Evolutionary conservation across 2,329 filamentous ascomycete genomes (phyloP).

Genomic region (Epicoccum nigrum): DNA sequence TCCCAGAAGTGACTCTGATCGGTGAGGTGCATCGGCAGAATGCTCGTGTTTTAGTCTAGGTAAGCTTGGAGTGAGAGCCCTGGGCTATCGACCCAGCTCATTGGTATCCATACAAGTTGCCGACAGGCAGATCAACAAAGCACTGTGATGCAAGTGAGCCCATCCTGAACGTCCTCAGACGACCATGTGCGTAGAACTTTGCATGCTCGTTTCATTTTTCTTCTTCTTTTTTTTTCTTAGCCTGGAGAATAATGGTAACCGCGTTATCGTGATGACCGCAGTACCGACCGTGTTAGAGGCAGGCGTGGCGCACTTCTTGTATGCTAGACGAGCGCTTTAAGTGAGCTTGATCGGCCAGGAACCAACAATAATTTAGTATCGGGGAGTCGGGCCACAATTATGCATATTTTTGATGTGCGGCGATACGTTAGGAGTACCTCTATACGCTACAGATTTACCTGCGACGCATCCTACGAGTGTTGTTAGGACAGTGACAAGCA

Average conservation of each 20-base stretch:
- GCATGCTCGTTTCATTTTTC: no score
- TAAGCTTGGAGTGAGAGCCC: constrained; percentile 22
- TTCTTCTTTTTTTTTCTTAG: constrained; percentile 3
- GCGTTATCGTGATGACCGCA: constrained; percentile 22
- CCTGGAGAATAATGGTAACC: constrained; percentile 2
- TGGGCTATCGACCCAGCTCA: constrained; percentile 31
- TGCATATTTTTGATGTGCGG: constrained; percentile 27
- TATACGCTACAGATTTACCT: constrained; percentile 16
- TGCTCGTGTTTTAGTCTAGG: constrained; percentile 27
- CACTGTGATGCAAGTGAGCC: constrained; percentile 23
- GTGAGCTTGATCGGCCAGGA: constrained; percentile 29
- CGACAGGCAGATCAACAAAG: constrained; percentile 18
- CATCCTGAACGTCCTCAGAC: neutral
- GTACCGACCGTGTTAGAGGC: constrained; percentile 19
- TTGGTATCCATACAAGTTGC: constrained; percentile 29
- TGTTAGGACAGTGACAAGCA: constrained; percentile 19
- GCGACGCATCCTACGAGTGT: constrained; percentile 10
- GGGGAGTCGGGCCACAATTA: constrained; percentile 35
- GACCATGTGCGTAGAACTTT: constrained; percentile 3
- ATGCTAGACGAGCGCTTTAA: constrained; percentile 31
- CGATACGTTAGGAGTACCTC: constrained; percentile 18
- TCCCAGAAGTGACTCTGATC: constrained; percentile 11
- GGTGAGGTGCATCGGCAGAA: constrained; percentile 18
- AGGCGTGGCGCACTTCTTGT: constrained; percentile 23
- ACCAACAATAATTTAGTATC: constrained; percentile 35